A percentile compares a stretch with the other conserved stretches of the same genome.
These are phyloP conservation scores for Diospyros kaki DNA, from an alignment of 148 eudicot genomes.

Conservation along the genomic window DNA sequence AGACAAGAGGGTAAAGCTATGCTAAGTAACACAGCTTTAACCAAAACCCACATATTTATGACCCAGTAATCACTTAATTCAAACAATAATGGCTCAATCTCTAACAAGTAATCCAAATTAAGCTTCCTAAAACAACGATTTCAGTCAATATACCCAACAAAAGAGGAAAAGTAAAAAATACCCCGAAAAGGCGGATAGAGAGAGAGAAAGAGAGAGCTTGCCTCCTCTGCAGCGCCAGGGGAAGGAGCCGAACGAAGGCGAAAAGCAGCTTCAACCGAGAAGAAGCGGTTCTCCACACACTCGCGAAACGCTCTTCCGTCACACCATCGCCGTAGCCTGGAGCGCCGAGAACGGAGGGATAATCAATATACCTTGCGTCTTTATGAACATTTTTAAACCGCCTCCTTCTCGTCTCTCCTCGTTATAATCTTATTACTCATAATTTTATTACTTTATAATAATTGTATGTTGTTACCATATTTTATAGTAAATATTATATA, in stretches of 20 bases:
- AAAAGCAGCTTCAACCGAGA: not conserved
- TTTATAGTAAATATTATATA: no score
- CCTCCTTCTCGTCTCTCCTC: no score
- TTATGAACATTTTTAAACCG: no score
- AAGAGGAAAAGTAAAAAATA: not conserved
- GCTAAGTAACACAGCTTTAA: not conserved
- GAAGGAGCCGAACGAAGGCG: not conserved
- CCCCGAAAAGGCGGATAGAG: not conserved
- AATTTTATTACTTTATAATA: no score
- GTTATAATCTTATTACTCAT: no score
- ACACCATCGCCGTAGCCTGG: no score
- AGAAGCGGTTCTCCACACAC: not conserved
- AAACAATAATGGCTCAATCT: not conserved
- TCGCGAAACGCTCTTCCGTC: not conserved
- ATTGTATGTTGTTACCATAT: no score
- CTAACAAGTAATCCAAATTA: conserved; percentile 3
- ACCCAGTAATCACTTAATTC: not conserved
- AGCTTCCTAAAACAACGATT: not conserved
- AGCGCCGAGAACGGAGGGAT: no score
- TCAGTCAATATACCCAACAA: not conserved
- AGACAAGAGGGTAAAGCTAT: not conserved
- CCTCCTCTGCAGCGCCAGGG: not conserved
- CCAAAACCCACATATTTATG: not conserved
- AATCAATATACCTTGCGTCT: no score
- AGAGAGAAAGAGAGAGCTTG: not conserved